Evolutionary conservation across 495 filamentous ascomycete species (phyloP).

Genomic region (Amorphotheca resinae): DNA sequence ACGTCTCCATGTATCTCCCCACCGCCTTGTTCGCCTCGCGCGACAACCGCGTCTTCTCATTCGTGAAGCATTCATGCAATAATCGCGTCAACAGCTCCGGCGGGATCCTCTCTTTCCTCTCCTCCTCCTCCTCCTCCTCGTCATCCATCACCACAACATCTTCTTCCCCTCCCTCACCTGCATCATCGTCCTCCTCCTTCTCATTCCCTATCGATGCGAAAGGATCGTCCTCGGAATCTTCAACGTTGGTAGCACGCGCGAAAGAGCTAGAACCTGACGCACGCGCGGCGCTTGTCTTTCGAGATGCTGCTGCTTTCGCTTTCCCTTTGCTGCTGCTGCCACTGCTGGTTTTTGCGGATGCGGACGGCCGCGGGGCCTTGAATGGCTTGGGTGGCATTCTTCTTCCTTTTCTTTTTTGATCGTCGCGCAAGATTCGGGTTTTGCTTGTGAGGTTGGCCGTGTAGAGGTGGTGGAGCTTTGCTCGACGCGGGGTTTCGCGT

Average conservation of each 20-base stretch:
- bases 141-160: not conserved
- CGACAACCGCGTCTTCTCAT: conserved; percentile 53
- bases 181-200: too few relatives aligned
- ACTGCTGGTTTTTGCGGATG: not conserved
- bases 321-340: conserved; percentile 1
- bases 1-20: conserved; percentile 81
- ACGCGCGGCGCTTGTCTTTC: not conserved
- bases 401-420: too few relatives aligned
- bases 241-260: not conserved
- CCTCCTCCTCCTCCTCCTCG: conserved; percentile 1
- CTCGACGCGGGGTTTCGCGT: too few relatives aligned
- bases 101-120: conserved; percentile 42
- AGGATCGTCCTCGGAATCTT: not conserved
- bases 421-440: too few relatives aligned
- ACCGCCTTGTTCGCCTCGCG: conserved; percentile 69
- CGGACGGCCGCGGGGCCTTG: conserved; percentile 17
- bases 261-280: not conserved
- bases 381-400: conserved; percentile 20
- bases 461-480: not conserved
- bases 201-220: conserved; percentile 3
- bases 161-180: not conserved
- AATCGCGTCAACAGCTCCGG: conserved; percentile 59
- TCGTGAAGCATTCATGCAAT: conserved; percentile 60
- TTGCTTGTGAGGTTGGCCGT: not conserved
- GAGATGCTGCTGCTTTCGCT: not conserved